A percentile compares a stretch with the other conserved stretches of the same genome.
These are phyloP conservation scores for Saccharomycodes ludwigii DNA, from an alignment of 805 yeast species.

Conservation along the genomic window DNA sequence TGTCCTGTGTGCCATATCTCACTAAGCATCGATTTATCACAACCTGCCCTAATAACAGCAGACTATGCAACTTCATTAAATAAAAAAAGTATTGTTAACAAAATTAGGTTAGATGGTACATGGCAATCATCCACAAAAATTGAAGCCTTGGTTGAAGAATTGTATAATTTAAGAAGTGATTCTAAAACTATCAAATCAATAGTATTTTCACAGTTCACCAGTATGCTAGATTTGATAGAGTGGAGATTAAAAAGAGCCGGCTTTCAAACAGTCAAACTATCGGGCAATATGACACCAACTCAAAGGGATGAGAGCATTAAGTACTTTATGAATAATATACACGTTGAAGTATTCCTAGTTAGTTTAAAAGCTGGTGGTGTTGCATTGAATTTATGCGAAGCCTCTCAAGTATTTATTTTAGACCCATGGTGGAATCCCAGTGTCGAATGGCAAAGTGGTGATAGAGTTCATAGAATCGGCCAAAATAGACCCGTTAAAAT, in stretches of 20 bases:
- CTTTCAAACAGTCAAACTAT: constrained; percentile 83
- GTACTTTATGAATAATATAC: constrained; percentile 84
- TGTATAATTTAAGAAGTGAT: constrained; percentile 77
- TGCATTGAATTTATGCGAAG: constrained; percentile 90
- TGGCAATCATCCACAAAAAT: constrained; percentile 96
- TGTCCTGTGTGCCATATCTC: constrained; percentile 98
- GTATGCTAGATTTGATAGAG: constrained; percentile 91
- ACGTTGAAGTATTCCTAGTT: constrained; percentile 87
- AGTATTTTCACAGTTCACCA: constrained; percentile 94
- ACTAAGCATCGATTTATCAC: constrained; percentile 77
- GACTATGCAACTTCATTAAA: constrained; percentile 42
- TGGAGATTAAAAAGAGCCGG: constrained; percentile 96
- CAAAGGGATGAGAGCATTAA: constrained; percentile 88
- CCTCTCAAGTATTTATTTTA: constrained; percentile 87
- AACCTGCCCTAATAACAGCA: constrained; percentile 57
- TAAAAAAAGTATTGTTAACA: constrained; percentile 63
- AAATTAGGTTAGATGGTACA: constrained; percentile 74
- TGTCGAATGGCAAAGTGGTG: constrained; percentile 97
- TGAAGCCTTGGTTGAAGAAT: constrained; percentile 89
- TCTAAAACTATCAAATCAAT: constrained; percentile 84
- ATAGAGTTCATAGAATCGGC: constrained; percentile 95
- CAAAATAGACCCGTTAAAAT: constrained; percentile 90
- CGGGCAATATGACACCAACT: constrained; percentile 93
- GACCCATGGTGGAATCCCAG: constrained; percentile 99
- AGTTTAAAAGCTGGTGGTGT: constrained; percentile 98